Conservation (phyloP, 1,139 yeast species). For the Kodamaea alishanica region DNA sequence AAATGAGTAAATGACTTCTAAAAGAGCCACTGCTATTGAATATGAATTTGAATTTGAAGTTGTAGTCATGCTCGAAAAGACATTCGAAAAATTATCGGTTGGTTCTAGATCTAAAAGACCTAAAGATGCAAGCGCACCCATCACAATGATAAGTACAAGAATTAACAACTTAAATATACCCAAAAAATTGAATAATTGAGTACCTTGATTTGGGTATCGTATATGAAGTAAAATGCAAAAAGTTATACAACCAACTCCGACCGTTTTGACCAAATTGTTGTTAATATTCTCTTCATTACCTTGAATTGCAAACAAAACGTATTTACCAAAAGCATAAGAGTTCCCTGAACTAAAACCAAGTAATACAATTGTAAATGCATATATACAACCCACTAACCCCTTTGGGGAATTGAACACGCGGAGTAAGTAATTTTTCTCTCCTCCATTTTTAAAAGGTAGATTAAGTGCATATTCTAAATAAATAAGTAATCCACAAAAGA, state of each 20-base stretch:
- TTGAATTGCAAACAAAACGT: conserved; percentile 37
- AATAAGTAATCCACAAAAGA: conserved; percentile 45
- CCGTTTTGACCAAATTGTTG: conserved; percentile 26
- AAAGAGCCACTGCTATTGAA: conserved; percentile 38
- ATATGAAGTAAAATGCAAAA: conserved; percentile 40
- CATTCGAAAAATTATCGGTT: conserved; percentile 25
- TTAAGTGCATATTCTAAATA: conserved; percentile 48
- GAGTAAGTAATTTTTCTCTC: conserved; percentile 49
- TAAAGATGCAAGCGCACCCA: conserved; percentile 32
- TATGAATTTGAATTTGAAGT: conserved; percentile 20
- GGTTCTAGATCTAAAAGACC: conserved; percentile 25
- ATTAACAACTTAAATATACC: conserved; percentile 43
- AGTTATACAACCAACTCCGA: conserved; percentile 45
- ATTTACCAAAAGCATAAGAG: conserved; percentile 50
- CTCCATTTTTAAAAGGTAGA: conserved; percentile 46
- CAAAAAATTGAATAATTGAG: conserved; percentile 39
- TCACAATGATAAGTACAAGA: conserved; percentile 34
- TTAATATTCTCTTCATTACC: conserved; percentile 13
- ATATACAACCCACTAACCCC: conserved; percentile 41
- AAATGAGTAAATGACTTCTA: conserved; percentile 40
- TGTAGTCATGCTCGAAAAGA: conserved; percentile 16
- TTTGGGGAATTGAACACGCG: conserved; percentile 36
- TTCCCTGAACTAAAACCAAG: conserved; percentile 51
- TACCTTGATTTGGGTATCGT: conserved; percentile 39
- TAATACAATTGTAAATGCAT: conserved; percentile 46